These are phyloP conservation scores for Paecilomyces formosus DNA, from an alignment of 2,329 filamentous ascomycete genomes.

Conservation along the genomic window DNA sequence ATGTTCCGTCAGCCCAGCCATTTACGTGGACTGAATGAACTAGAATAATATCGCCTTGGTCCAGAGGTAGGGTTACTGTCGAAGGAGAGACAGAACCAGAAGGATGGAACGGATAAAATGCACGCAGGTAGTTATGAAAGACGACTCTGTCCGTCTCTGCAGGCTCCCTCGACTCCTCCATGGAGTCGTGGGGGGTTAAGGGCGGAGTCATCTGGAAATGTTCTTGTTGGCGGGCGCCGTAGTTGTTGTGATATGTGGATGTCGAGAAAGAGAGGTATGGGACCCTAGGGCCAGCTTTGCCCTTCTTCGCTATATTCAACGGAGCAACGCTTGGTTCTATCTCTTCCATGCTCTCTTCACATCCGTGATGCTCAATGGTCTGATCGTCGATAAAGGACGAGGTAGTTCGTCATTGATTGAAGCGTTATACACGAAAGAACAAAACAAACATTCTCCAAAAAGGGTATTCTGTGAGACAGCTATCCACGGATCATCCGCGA, in stretches of 20 bases:
- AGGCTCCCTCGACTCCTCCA: conserved; percentile 47
- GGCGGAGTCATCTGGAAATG: conserved; percentile 65
- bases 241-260: conserved; percentile 1
- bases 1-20: conserved; percentile 94
- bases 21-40: conserved; percentile 97
- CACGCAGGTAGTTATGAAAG: conserved; percentile 91
- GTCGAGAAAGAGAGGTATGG: conserved; percentile 8
- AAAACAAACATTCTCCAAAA: conserved; percentile 3
- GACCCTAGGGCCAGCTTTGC: conserved; percentile 12
- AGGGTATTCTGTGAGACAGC: not conserved
- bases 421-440: conserved; percentile 2
- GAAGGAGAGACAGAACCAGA: conserved; percentile 68
- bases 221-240: conserved; percentile 6
- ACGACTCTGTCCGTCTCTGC: conserved; percentile 49
- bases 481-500: not conserved
- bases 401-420: conserved; percentile 22
- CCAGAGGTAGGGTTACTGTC: conserved; percentile 80
- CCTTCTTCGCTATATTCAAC: conserved; percentile 32
- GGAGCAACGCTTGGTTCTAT: conserved; percentile 30
- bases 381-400: conserved; percentile 4
- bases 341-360: conserved; percentile 22
- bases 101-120: conserved; percentile 88
- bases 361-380: not conserved
- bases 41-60: conserved; percentile 84
- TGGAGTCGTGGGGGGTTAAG: conserved; percentile 59